Evolutionary conservation across 2,329 filamentous ascomycete species (phyloP).

Genomic region (Hymenoscyphus fructigenus): DNA sequence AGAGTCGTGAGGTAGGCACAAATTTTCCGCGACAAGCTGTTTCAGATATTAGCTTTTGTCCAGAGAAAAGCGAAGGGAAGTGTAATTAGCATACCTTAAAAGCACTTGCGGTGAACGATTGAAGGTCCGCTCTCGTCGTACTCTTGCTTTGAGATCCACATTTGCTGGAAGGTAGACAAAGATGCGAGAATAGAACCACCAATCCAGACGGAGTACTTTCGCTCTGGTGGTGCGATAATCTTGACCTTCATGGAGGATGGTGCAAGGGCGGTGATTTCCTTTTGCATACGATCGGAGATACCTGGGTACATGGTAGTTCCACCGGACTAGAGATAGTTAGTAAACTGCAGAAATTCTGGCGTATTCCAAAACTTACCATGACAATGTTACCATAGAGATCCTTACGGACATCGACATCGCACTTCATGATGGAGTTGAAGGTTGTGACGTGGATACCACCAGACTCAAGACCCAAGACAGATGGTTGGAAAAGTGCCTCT

Average conservation of each 20-base stretch:
- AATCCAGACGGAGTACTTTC: slow-evolving; percentile 99
- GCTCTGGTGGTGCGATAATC: slow-evolving; percentile 99
- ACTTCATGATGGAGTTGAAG: slow-evolving; percentile 99
- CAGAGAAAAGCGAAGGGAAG: background rate
- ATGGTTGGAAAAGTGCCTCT: slow-evolving; percentile 74
- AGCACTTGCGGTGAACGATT: slow-evolving; percentile 99
- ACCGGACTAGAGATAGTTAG: slow-evolving; percentile 70
- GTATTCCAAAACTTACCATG: slow-evolving; percentile 71
- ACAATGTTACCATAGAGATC: slow-evolving; percentile 99
- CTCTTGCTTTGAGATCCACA: slow-evolving; percentile 99
- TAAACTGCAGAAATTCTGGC: slow-evolving; percentile 4
- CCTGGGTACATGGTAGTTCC: slow-evolving; percentile 99
- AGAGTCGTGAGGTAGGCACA: slow-evolving; percentile 36
- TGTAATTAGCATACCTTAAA: slow-evolving; percentile 69
- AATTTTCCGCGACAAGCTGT: slow-evolving; percentile 28
- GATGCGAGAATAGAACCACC: slow-evolving; percentile 99
- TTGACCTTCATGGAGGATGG: slow-evolving; percentile 99
- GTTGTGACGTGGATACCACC: slow-evolving; percentile 99
- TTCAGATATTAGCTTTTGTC: background rate
- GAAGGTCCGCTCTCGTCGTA: slow-evolving; percentile 99
- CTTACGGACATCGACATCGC: slow-evolving; percentile 99
- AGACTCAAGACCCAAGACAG: slow-evolving; percentile 83
- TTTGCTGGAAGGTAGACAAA: slow-evolving; percentile 99
- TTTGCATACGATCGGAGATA: slow-evolving; percentile 99
- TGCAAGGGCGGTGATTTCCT: slow-evolving; percentile 99